phyloP scores from a whole-genome alignment of 2,329 filamentous ascomycete genomes.

The Verticillium dahliae region DNA sequence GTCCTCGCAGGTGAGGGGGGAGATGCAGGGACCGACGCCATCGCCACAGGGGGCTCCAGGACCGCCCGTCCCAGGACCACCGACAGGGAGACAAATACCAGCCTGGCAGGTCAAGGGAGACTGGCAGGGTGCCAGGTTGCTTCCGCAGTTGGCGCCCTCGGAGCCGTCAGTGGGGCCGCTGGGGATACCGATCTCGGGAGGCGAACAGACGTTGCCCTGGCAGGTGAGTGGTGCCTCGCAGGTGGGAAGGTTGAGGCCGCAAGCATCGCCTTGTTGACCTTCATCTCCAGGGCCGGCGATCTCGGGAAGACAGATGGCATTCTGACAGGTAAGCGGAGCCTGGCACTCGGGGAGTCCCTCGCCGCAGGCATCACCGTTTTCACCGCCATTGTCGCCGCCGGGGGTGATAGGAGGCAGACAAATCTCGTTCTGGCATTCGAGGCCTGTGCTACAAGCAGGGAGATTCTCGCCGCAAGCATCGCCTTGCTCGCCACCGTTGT shows the following conservation, averaged over 20 bases:
- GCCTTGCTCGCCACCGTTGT: neutral
- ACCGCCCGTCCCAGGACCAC: neutral
- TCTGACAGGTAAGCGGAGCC: neutral
- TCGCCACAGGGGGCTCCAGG: neutral
- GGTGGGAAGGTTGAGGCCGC: neutral
- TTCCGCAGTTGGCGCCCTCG: neutral
- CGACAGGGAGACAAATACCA: neutral
- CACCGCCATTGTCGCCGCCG: neutral
- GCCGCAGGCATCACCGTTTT: neutral
- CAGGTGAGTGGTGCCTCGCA: neutral
- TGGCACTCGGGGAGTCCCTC: neutral
- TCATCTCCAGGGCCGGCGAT: neutral
- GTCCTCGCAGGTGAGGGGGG: neutral
- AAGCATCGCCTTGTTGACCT: neutral
- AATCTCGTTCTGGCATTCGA: neutral
- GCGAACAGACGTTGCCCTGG: neutral
- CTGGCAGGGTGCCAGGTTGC: neutral
- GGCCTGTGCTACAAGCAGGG: neutral
- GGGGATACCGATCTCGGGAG: neutral
- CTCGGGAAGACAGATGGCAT: neutral
- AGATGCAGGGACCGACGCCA: neutral
- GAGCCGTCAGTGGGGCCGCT: neutral
- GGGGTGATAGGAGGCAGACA: neutral
- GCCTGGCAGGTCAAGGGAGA: neutral
- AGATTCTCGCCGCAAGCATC: neutral